Percentiles rank a stretch among this genome's conserved stretches.
Evolutionary conservation across 768 basidiomycete species (phyloP).

Genomic region (Lactarius tabidus): DNA sequence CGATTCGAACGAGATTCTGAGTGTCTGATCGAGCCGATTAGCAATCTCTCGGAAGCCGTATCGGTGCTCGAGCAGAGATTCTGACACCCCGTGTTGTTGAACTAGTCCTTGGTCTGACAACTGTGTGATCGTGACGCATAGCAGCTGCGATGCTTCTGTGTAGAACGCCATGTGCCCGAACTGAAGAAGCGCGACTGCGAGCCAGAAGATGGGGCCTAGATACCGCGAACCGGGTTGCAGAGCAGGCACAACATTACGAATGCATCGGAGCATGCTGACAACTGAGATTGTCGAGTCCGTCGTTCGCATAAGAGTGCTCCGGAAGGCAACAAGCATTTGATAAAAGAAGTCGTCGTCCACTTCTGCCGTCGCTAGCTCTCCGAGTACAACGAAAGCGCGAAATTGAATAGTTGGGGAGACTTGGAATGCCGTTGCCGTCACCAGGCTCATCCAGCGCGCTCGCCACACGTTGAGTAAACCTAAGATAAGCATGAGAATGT

Average conservation of each 20-base stretch:
- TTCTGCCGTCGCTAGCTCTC: slow-evolving; percentile 74
- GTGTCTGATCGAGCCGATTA: slow-evolving; percentile 64
- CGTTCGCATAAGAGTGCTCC: slow-evolving; percentile 62
- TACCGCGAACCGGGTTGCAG: slow-evolving; percentile 68
- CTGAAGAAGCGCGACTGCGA: slow-evolving; percentile 80
- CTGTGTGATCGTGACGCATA: slow-evolving; percentile 59
- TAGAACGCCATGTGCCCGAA: slow-evolving; percentile 69
- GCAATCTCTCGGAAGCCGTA: slow-evolving; percentile 62
- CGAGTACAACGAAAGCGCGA: slow-evolving; percentile 79
- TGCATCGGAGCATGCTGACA: slow-evolving; percentile 85
- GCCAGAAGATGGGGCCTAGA: slow-evolving; percentile 76
- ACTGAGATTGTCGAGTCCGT: slow-evolving; percentile 69
- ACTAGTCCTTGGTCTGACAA: slow-evolving; percentile 62
- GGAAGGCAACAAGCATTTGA: slow-evolving; percentile 87
- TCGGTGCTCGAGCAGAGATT: slow-evolving; percentile 61
- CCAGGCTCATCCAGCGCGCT: slow-evolving; percentile 89
- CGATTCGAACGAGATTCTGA: slow-evolving; percentile 71
- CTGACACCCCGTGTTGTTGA: slow-evolving; percentile 47
- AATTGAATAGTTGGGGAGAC: slow-evolving; percentile 84
- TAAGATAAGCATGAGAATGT: slow-evolving; percentile 31
- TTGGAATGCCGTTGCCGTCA: slow-evolving; percentile 87
- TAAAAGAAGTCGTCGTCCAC: slow-evolving; percentile 93
- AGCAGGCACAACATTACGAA: slow-evolving; percentile 71
- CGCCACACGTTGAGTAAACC: slow-evolving; percentile 85
- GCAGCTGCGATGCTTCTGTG: slow-evolving; percentile 61